Conservation (phyloP, 2,329 filamentous ascomycete species). For the Raffaelea deltoideospora region DNA sequence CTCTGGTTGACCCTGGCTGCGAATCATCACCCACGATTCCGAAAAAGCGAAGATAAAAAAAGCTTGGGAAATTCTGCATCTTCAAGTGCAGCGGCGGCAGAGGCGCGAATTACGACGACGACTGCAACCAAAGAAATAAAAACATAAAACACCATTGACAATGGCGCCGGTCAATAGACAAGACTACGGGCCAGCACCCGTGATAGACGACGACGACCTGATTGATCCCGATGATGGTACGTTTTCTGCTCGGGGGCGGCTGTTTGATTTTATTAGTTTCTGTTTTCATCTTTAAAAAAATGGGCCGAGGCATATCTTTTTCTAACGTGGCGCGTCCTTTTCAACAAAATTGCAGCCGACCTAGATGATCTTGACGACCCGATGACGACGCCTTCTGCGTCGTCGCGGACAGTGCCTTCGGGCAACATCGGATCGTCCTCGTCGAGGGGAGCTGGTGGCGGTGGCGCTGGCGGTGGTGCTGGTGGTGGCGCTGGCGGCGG, state of each 20-base stretch:
- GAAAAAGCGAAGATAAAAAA: not conserved
- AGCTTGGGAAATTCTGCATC: no score
- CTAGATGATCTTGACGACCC: constrained; percentile 91
- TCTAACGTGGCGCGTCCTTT: no score
- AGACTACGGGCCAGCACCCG: constrained; percentile 45
- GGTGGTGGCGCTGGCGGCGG: not conserved
- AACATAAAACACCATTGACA: constrained; percentile 3
- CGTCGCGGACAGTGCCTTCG: constrained; percentile 64
- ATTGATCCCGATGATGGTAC: constrained; percentile 69
- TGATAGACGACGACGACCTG: constrained; percentile 50
- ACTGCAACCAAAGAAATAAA: not conserved
- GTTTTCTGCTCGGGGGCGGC: constrained; percentile 4
- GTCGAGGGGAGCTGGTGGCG: not conserved
- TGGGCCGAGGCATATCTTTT: no score
- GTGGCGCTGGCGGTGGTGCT: not conserved
- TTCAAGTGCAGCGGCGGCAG: no score
- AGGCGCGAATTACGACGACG: no score
- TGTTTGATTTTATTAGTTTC: not conserved
- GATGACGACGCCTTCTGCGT: constrained; percentile 49
- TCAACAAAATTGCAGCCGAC: no score
- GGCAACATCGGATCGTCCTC: constrained; percentile 55
- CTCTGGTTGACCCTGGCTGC: no score
- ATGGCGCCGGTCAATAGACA: constrained; percentile 33
- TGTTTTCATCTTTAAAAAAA: no score
- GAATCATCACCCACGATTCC: no score